Base-by-base conservation (phyloP, 768 basidiomycete species). In the Mycena vulgaris region DNA sequence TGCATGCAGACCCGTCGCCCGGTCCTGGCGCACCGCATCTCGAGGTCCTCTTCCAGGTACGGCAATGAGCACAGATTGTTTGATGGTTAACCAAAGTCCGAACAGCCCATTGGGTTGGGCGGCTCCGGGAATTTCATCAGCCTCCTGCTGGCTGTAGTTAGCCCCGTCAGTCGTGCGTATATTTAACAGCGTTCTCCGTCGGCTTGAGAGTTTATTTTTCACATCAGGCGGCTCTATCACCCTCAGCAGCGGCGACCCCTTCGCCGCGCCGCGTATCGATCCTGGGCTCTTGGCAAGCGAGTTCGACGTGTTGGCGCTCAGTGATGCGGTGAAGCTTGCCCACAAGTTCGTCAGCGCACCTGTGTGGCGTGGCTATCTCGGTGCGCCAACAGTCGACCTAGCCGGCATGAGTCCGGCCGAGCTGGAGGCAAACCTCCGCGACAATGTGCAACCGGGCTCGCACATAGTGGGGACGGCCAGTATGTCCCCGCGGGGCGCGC, bases 121-220 rank as follows among this genome's bases (percentile, higher is more conserved):
- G n/a, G n/a, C n/a, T 25, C 25, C 27, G 40, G 40, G 31, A 45
- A 42, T 47, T 47, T 23, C 21, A 48, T 61, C n/a, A 61, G 45
- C 30, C 33, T 61, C 28, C 33, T 31, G 30, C 33, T 61, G 59
- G 59, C 42, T 14, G 17, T 61, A 47, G 31, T 61, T 16, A 61
- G 59, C 47, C 59, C 59, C n/a, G 59, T 48, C 59, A 61, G 59
- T 35, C 59, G 59, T 61, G 42, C 25, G 57, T 59, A 23, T 17
- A 19, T 17, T 21, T 28, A 17, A 5, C 30, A 47, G 35, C 47
- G 11, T 23, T 4, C n/a, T 25, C 5, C n/a, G 16, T 23, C n/a
- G n/a, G n/a, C n/a, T n/a, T n/a, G n/a, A 31, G 9, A 6, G 23
- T 35, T 31, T 5, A 30, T 30, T 21, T 23, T 48, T 4, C 27